Evolutionary conservation across 768 basidiomycete species (phyloP).

Genomic region (Clathrus columnatus): DNA sequence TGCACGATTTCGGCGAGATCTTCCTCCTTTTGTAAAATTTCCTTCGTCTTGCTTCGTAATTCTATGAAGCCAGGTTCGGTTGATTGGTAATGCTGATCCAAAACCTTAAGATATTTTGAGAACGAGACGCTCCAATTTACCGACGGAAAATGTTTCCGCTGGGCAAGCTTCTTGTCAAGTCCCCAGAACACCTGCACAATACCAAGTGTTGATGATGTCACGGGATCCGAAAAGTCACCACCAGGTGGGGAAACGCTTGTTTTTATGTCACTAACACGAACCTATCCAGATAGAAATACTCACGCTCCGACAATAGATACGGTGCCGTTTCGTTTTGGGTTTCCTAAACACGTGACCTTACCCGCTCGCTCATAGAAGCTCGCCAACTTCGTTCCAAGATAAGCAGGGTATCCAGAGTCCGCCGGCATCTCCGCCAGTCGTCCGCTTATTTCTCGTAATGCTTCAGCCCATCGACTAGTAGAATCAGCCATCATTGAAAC

Average conservation of each 20-base stretch:
- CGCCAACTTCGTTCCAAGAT: slow-evolving; percentile 90
- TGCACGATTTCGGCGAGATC: slow-evolving; percentile 99
- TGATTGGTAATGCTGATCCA: slow-evolving; percentile 87
- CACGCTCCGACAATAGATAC: slow-evolving; percentile 99
- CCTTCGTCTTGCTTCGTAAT: slow-evolving; percentile 84
- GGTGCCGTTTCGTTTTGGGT: slow-evolving; percentile 79
- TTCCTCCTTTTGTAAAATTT: slow-evolving; percentile 97
- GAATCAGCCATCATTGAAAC: slow-evolving; percentile 99
- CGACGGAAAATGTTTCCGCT: slow-evolving; percentile 99
- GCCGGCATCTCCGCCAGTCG: slow-evolving; percentile 99
- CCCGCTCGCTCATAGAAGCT: slow-evolving; percentile 99
- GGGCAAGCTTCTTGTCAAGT: slow-evolving; percentile 97
- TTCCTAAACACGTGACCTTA: slow-evolving; percentile 88
- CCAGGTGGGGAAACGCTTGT: slow-evolving; percentile 92
- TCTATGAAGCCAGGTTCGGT: slow-evolving; percentile 94
- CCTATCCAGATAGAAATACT: slow-evolving; percentile 28
- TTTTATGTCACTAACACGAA: slow-evolving; percentile 10
- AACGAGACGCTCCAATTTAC: slow-evolving; percentile 99
- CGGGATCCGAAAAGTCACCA: slow-evolving; percentile 98
- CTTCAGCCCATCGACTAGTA: slow-evolving; percentile 98
- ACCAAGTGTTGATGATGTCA: slow-evolving; percentile 93
- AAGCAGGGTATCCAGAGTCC: slow-evolving; percentile 98
- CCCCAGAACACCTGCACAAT: slow-evolving; percentile 99
- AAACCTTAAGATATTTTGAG: slow-evolving; percentile 93
- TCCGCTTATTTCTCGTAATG: slow-evolving; percentile 97